Evolutionary conservation across 2,329 filamentous ascomycete species (phyloP).

Genomic region (Penicillium sp.): DNA sequence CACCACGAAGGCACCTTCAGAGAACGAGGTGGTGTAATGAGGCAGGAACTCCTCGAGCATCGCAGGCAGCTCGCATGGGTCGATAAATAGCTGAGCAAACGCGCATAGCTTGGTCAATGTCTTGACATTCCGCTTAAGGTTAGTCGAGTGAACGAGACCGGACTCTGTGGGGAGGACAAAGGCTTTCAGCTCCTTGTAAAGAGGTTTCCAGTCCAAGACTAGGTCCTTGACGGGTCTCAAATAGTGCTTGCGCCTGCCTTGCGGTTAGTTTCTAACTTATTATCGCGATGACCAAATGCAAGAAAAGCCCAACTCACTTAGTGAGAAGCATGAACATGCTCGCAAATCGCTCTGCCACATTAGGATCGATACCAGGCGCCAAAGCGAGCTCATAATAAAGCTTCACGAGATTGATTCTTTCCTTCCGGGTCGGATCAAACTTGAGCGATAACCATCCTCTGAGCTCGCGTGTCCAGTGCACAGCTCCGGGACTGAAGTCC

Average conservation of each 20-base stretch:
- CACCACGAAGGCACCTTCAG: constrained; percentile 92
- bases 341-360: constrained; percentile 83
- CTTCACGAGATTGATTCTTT: constrained; percentile 79
- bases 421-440: constrained; percentile 88
- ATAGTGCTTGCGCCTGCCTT: constrained; percentile 83
- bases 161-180: constrained; percentile 86
- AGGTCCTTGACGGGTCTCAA: constrained; percentile 87
- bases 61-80: constrained; percentile 78
- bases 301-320: constrained; percentile 62
- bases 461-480: constrained; percentile 97
- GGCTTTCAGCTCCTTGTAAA: constrained; percentile 90
- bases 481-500: constrained; percentile 88
- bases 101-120: constrained; percentile 86
- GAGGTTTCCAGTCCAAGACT: constrained; percentile 86
- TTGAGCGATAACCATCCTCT: constrained; percentile 94
- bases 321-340: constrained; percentile 96
- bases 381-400: constrained; percentile 93
- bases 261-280: constrained; percentile 18
- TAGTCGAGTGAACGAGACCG: constrained; percentile 61
- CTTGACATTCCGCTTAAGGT: constrained; percentile 65
- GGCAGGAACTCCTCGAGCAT: constrained; percentile 80
- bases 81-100: constrained; percentile 89
- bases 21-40: constrained; percentile 91
- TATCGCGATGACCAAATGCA: background rate
- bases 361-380: constrained; percentile 81